Evolutionary conservation across 148 eudicot genomes (phyloP).

Genomic region (Rhododendron simsii): DNA sequence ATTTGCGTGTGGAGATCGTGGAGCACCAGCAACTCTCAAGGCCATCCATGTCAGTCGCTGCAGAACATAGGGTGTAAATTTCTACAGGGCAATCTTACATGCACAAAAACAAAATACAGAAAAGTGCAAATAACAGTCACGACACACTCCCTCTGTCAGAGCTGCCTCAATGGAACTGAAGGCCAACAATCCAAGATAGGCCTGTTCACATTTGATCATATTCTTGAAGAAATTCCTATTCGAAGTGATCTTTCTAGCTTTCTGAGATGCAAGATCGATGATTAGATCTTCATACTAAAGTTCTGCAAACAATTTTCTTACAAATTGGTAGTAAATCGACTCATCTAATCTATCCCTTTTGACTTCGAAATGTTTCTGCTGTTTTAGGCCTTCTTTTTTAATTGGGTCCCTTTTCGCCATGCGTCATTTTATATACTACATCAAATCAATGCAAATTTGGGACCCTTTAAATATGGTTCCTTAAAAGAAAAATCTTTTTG

Average conservation of each 20-base stretch:
- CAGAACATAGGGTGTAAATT: background rate
- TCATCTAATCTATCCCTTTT: background rate
- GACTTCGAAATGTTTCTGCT: background rate
- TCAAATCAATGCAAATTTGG: background rate
- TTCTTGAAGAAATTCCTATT: background rate
- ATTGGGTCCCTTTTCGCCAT: too few relatives aligned
- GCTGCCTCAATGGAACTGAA: background rate
- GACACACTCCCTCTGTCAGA: background rate
- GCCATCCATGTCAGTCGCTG: conserved; percentile 19
- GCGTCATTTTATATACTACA: too few relatives aligned
- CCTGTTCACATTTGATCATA: background rate
- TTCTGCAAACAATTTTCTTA: background rate
- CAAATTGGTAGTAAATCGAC: background rate
- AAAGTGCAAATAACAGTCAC: background rate
- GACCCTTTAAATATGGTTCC: background rate
- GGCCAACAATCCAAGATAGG: background rate
- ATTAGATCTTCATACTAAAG: background rate
- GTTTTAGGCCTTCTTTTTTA: background rate
- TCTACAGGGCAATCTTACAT: background rate
- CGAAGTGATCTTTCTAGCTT: background rate
- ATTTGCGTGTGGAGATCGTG: conserved; percentile 14
- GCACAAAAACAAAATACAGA: background rate
- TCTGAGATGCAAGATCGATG: background rate
- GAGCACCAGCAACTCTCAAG: conserved; percentile 13
- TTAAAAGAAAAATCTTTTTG: background rate